Conservation (phyloP, 306 rosid species). For the Lablab purpureus region DNA sequence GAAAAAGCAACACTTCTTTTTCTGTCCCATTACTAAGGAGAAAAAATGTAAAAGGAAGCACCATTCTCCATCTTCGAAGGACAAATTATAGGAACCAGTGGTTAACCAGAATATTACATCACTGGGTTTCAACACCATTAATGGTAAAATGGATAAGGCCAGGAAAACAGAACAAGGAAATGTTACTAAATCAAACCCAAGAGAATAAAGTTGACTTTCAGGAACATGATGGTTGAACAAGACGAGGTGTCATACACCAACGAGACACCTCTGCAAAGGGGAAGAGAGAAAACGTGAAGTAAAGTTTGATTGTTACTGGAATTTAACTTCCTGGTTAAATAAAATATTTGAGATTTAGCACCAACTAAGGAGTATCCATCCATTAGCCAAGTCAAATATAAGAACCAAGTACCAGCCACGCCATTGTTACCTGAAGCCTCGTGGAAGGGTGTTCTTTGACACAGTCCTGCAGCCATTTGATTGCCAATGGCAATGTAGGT, state of each 20-base stretch:
- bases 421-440: conserved; percentile 57
- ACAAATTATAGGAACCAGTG: not conserved
- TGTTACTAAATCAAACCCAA: not conserved
- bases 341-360: conserved; percentile 19
- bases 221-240: conserved; percentile 22
- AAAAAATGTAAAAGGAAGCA: conserved; percentile 16
- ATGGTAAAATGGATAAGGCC: not conserved
- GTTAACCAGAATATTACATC: conserved; percentile 11
- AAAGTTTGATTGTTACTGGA: conserved; percentile 8
- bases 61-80: not conserved
- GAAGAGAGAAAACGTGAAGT: not conserved
- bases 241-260: not conserved
- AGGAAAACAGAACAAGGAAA: conserved; percentile 5
- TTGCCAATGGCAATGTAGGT: conserved; percentile 77
- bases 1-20: not conserved
- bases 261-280: not conserved
- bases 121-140: conserved; percentile 4
- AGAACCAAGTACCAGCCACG: conserved; percentile 15
- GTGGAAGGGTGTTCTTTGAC: conserved; percentile 69
- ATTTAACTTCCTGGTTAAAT: not conserved
- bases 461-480: conserved; percentile 74
- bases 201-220: conserved; percentile 2
- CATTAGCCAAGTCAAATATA: conserved; percentile 11
- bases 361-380: not conserved
- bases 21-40: not conserved